These are phyloP conservation scores for Byssothecium circinans DNA, from an alignment of 2,329 filamentous ascomycete species.

Conservation along the genomic window DNA sequence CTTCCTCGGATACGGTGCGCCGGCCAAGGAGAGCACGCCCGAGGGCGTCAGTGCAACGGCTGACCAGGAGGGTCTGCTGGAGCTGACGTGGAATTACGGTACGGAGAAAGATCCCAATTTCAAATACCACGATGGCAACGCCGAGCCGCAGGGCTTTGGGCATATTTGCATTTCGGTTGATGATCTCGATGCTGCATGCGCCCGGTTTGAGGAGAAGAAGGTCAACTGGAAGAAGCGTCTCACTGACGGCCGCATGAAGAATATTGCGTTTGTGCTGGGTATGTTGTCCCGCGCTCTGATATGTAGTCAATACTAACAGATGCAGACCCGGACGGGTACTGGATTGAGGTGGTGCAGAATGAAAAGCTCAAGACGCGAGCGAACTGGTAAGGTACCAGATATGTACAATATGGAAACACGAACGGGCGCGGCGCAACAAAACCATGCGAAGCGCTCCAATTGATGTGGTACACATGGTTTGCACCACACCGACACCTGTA, in stretches of 20 bases:
- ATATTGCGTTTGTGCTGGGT: conserved; percentile 85
- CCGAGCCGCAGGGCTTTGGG: conserved; percentile 88
- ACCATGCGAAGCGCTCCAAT: background rate
- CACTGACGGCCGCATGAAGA: conserved; percentile 88
- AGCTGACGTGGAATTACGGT: conserved; percentile 82
- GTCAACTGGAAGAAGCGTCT: conserved; percentile 95
- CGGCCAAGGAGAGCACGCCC: conserved; percentile 53
- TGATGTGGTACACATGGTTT: background rate
- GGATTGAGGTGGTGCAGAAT: conserved; percentile 79
- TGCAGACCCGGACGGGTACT: conserved; percentile 76
- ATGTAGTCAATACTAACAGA: conserved; percentile 13
- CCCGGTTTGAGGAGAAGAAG: conserved; percentile 77
- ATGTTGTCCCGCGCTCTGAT: conserved; percentile 5
- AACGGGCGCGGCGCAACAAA: background rate
- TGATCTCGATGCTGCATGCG: conserved; percentile 82
- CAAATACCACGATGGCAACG: conserved; percentile 90
- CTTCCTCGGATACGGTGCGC: conserved; percentile 75
- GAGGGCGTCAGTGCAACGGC: conserved; percentile 62
- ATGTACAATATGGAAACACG: background rate
- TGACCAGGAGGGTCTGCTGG: conserved; percentile 78
- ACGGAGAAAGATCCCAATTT: conserved; percentile 85
- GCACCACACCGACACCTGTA: background rate
- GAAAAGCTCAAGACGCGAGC: conserved; percentile 59
- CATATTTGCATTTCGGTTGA: conserved; percentile 90
- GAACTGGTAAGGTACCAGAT: conserved; percentile 36